Percentiles rank a stretch among this genome's conserved stretches.
These are phyloP conservation scores for Podospora conica DNA, from an alignment of 495 filamentous ascomycete genomes.

Conservation along the genomic window DNA sequence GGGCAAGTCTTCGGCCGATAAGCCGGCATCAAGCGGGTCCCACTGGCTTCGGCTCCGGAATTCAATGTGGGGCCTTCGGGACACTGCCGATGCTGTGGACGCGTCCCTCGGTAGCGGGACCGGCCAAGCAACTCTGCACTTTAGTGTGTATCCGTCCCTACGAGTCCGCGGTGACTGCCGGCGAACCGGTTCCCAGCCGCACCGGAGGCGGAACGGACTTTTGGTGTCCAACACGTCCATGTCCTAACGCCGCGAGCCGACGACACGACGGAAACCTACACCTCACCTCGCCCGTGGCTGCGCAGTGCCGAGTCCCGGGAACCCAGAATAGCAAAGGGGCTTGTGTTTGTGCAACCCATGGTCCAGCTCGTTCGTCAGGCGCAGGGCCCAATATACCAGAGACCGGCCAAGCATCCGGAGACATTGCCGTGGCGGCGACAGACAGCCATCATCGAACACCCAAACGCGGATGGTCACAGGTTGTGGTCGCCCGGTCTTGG, in stretches of 20 bases:
- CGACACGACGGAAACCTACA: not conserved
- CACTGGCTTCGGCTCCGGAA: not conserved
- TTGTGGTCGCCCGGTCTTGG: not conserved
- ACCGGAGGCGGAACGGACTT: slow-evolving; percentile 7
- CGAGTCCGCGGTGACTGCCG: not conserved
- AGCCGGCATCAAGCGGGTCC: not conserved
- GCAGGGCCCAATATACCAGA: not conserved
- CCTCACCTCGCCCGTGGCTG: not conserved
- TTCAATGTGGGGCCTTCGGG: not conserved
- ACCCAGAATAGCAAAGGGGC: not conserved
- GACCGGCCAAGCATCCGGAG: not conserved
- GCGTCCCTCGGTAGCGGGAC: not conserved
- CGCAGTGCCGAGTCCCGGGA: not conserved
- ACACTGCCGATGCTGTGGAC: not conserved
- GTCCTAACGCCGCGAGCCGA: not conserved
- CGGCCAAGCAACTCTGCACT: not conserved
- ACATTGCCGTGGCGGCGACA: not conserved
- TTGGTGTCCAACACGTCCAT: not conserved
- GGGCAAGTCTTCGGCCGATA: not conserved
- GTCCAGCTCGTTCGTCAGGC: not conserved
- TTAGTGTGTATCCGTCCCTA: too few species aligned
- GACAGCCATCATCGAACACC: not conserved
- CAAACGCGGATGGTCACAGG: not conserved
- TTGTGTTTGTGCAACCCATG: not conserved
- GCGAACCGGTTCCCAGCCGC: not conserved